Percentiles rank a stretch among this genome's conserved stretches.
Evolutionary conservation across 2,329 filamentous ascomycete species (phyloP).

Genomic region (Penicillium occitanis): DNA sequence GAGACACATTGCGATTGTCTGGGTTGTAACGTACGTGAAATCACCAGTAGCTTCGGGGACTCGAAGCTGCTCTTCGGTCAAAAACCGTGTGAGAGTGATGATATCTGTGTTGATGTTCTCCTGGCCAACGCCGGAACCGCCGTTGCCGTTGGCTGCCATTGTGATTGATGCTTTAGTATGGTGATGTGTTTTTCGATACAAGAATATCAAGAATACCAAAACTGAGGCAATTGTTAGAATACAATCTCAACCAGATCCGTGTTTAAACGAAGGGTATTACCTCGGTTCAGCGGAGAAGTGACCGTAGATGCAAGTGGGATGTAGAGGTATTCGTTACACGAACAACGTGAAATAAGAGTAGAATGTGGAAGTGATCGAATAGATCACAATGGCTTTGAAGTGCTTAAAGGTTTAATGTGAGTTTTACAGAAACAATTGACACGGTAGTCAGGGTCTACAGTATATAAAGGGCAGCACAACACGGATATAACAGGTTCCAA

Average conservation of each 20-base stretch:
- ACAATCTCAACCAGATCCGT: not conserved
- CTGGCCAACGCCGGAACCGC: slow-evolving; percentile 54
- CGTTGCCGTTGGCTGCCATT: slow-evolving; percentile 45
- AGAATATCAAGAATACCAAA: not conserved
- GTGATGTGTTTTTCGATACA: not conserved
- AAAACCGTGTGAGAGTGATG: slow-evolving; percentile 88
- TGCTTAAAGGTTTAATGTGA: not conserved
- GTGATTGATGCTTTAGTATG: slow-evolving; percentile 35
- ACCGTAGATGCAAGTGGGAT: not conserved
- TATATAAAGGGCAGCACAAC: not conserved
- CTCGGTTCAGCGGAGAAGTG: slow-evolving; percentile 33
- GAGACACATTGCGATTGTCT: not conserved
- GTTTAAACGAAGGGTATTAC: slow-evolving; percentile 21
- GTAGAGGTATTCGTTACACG: not conserved
- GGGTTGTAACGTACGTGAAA: slow-evolving; percentile 72
- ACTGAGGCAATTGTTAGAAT: slow-evolving; percentile 1
- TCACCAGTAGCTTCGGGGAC: slow-evolving; percentile 94
- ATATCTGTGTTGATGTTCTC: slow-evolving; percentile 96
- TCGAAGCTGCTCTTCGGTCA: slow-evolving; percentile 94
- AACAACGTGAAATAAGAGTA: not conserved
- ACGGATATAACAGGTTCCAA: slow-evolving; percentile 5
- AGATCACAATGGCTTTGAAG: not conserved
- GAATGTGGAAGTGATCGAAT: no score
- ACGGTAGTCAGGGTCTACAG: not conserved
- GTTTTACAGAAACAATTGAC: not conserved